Evolutionary conservation across 805 yeast genomes (phyloP), one percentile per base, ranked within the genome.

Genomic region (Blastobotrys americana): DNA sequence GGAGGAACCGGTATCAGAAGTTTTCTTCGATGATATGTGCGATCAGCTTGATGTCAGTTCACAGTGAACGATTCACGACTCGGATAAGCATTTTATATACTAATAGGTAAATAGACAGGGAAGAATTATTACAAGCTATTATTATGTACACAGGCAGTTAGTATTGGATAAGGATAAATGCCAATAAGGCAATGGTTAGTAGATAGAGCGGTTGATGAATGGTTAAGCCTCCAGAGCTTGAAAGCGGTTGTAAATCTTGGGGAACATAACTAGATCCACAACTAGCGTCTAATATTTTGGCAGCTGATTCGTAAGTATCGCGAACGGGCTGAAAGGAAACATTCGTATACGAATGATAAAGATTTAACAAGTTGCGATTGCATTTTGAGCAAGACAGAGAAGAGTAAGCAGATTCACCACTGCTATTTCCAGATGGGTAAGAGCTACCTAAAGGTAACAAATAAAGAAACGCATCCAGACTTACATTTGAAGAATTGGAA

Each of bases 11-110:
- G 17, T 42, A 39, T 35, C 42, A 35, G 39, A 68, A 74, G 3
- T 25, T 8, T 50, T 74, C 37, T 74, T 74, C 52, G 79, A 74
- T 52, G 69, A 66, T 40, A 49, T 69, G 44, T 63, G 64, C 35
- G 41, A 36, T 20, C 45, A 39, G 41, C 39, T 34, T 16, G 37
- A 34, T 19, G 18, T 4, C 42, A 28, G 10, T n/a, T 15, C 9
- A 34, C 34, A 15, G 34, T 31, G 5, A 5, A 5, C 34, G 34
- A 15, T 31, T 31, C 34, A 31, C n/a, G 33, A 10, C 10, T 27
- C 10, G 33, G 33, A 27, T n/a, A 27, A 27, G 13, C 10, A 27
- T n/a, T 10, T n/a, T 10, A 27, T 27, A 27, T n/a, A 27, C 10
- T 27, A 27, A 10, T 10, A 27, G 10, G 10, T 10, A n/a, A 27